These are phyloP conservation scores for Paraurostyla sp. DNA, from an alignment of 73 alveolate genomes.

Conservation along the genomic window DNA sequence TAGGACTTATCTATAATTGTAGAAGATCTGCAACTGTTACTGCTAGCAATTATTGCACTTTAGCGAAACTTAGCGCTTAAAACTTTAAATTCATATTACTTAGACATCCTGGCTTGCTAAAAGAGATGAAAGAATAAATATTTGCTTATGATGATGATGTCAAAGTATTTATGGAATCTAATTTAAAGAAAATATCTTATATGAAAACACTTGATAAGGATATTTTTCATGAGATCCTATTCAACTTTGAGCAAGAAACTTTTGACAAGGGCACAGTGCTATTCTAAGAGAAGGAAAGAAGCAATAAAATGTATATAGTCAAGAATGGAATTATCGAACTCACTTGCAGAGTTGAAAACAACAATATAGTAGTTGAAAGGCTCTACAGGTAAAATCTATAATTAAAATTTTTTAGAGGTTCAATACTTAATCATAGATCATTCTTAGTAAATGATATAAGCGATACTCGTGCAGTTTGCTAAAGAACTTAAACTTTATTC, in stretches of 20 bases:
- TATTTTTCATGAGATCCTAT: constrained; percentile 28
- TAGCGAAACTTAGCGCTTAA: neutral
- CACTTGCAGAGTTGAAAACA: neutral
- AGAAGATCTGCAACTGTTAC: constrained; percentile 42
- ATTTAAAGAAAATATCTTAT: constrained; percentile 31
- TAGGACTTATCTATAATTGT: neutral
- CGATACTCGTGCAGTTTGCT: constrained; percentile 37
- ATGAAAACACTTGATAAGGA: constrained; percentile 1
- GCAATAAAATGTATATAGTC: constrained; percentile 15
- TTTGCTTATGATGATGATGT: constrained; percentile 28
- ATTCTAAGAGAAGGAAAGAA: neutral
- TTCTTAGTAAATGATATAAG: constrained; percentile 46
- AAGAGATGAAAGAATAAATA: constrained; percentile 2
- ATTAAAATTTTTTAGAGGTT: too few species aligned
- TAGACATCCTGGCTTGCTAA: neutral
- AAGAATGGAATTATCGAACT: constrained; percentile 56
- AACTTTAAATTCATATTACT: neutral
- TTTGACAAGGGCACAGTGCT: constrained; percentile 31
- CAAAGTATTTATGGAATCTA: constrained; percentile 6
- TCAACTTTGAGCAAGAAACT: constrained; percentile 39
- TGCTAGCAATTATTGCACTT: constrained; percentile 34
- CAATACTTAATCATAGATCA: constrained; percentile 38
- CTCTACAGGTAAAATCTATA: too few species aligned
- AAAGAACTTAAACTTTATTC: constrained; percentile 29
- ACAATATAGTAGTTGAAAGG: constrained; percentile 14